Evolutionary conservation across 2,329 filamentous ascomycete species (phyloP).

Genomic region (Colletotrichum lindemuthianum): DNA sequence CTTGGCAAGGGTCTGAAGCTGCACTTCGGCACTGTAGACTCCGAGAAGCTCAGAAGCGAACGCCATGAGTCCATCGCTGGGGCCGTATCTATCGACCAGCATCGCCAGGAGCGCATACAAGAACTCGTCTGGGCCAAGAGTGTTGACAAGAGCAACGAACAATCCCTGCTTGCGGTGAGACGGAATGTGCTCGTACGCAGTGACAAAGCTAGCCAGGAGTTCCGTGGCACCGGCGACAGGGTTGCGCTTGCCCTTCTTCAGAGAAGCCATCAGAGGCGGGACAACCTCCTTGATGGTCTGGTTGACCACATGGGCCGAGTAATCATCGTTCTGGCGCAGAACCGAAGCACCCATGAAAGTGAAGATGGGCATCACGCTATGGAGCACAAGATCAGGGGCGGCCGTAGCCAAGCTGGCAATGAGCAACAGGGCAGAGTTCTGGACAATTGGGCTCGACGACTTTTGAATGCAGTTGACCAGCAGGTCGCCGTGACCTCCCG

Average conservation of each 20-base stretch:
- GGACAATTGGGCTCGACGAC: slow-evolving; percentile 90
- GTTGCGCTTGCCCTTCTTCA: slow-evolving; percentile 82
- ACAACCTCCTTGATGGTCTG: slow-evolving; percentile 95
- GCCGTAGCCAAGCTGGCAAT: slow-evolving; percentile 88
- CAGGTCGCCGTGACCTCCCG: slow-evolving; percentile 85
- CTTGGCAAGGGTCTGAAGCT: slow-evolving; percentile 81
- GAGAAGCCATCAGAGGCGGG: slow-evolving; percentile 86
- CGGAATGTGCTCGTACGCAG: slow-evolving; percentile 96
- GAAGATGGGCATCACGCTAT: slow-evolving; percentile 99
- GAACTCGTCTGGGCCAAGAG: slow-evolving; percentile 86
- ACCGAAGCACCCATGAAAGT: slow-evolving; percentile 97
- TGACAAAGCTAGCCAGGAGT: slow-evolving; percentile 93
- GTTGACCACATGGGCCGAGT: slow-evolving; percentile 94
- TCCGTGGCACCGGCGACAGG: slow-evolving; percentile 86
- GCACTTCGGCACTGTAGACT: slow-evolving; percentile 77
- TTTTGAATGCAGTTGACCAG: slow-evolving; percentile 95
- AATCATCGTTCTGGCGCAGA: slow-evolving; percentile 92
- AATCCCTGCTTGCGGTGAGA: slow-evolving; percentile 83
- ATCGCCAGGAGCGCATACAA: slow-evolving; percentile 88
- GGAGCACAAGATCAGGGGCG: slow-evolving; percentile 89
- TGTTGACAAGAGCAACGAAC: slow-evolving; percentile 86
- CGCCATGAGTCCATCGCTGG: slow-evolving; percentile 76
- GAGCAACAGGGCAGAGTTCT: slow-evolving; percentile 88
- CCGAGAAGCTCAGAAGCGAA: slow-evolving; percentile 81
- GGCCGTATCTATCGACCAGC: slow-evolving; percentile 87